Percentiles rank a stretch among this genome's conserved stretches.
phyloP scores from a whole-genome alignment of 116 monocot species.

The Cymodocea nodosa region DNA sequence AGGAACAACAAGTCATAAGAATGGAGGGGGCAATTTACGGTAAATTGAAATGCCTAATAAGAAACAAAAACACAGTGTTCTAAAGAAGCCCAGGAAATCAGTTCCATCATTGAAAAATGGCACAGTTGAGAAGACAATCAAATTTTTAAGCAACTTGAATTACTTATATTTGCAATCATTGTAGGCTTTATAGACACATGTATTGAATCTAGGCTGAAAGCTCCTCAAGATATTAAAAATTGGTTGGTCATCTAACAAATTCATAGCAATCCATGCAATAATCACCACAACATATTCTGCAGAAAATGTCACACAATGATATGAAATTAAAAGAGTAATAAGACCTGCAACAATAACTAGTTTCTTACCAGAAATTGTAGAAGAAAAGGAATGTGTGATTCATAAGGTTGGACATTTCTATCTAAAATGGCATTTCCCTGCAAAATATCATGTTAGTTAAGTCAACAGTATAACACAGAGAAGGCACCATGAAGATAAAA shows the following conservation, averaged over 20 bases:
- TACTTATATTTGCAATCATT: neutral
- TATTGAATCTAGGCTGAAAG: neutral
- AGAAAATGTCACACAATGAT: no score
- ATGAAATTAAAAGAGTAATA: neutral
- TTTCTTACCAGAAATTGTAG: slow-evolving; percentile 87
- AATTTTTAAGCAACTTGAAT: no score
- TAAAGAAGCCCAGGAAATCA: no score
- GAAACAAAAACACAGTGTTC: no score
- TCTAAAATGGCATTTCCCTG: slow-evolving; percentile 61
- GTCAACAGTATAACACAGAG: neutral
- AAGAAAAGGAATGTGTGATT: slow-evolving; percentile 88
- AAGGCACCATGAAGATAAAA: no score
- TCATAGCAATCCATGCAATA: neutral
- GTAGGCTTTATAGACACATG: neutral
- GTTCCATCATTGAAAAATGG: no score
- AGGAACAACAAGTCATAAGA: no score
- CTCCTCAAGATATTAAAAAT: neutral
- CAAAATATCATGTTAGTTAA: slow-evolving; percentile 2
- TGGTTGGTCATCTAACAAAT: neutral
- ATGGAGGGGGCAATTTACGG: no score
- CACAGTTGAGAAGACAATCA: no score
- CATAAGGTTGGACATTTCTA: slow-evolving; percentile 70
- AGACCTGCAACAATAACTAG: neutral
- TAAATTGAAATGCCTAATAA: no score
- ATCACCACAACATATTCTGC: neutral